These are phyloP conservation scores for Metschnikowia kofuensis DNA, from an alignment of 805 yeast species.

Conservation along the genomic window DNA sequence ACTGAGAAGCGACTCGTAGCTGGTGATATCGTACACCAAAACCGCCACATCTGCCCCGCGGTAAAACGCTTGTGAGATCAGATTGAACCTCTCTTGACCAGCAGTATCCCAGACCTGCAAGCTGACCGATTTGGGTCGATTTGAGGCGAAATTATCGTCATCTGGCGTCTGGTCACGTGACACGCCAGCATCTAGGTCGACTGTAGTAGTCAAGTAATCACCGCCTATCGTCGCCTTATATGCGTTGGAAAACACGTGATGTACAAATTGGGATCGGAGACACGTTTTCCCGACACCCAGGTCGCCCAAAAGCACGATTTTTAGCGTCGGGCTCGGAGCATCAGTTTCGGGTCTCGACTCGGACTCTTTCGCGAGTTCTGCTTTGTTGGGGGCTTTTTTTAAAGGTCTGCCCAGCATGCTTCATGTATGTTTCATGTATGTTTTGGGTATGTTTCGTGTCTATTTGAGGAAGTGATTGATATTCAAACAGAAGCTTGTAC, in stretches of 20 bases:
- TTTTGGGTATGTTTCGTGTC: background rate
- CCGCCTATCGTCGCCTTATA: slow-evolving; percentile 61
- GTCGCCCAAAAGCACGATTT: slow-evolving; percentile 57
- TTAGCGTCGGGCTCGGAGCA: slow-evolving; percentile 24
- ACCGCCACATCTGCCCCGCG: slow-evolving; percentile 58
- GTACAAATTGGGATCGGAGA: slow-evolving; percentile 51
- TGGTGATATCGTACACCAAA: slow-evolving; percentile 52
- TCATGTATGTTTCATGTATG: background rate
- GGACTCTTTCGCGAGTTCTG: background rate
- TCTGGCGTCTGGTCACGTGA: slow-evolving; percentile 2
- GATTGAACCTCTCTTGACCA: slow-evolving; percentile 46
- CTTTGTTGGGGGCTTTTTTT: background rate
- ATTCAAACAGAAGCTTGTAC: background rate
- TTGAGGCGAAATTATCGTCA: background rate
- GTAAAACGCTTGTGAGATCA: slow-evolving; percentile 53
- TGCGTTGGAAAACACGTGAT: slow-evolving; percentile 52
- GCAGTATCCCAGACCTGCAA: slow-evolving; percentile 59
- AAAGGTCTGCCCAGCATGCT: background rate
- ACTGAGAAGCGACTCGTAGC: slow-evolving; percentile 48
- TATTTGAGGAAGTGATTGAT: background rate
- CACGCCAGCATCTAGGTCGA: slow-evolving; percentile 14
- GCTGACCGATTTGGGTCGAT: slow-evolving; percentile 21
- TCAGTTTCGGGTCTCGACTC: background rate
- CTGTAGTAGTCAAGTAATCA: slow-evolving; percentile 49
- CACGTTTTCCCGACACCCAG: slow-evolving; percentile 62